A percentile compares a stretch with the other conserved stretches of the same genome.
Evolutionary conservation across 2,329 filamentous ascomycete species (phyloP).

Genomic region (Eutypella sp.): DNA sequence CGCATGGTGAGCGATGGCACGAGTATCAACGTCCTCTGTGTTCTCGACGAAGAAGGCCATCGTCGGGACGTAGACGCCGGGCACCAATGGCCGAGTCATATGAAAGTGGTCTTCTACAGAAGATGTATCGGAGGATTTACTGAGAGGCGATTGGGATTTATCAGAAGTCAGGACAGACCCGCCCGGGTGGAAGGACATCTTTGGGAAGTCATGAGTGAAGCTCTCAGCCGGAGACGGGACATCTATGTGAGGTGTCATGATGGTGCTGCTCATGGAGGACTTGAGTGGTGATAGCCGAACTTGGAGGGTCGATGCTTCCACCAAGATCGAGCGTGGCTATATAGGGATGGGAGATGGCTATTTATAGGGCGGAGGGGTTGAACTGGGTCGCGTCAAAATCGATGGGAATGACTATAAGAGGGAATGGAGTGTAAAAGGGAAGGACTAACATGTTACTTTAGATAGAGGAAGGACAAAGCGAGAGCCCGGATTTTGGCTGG

Average conservation of each 20-base stretch:
- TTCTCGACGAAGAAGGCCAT: slow-evolving; percentile 65
- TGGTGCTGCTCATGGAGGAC: neutral
- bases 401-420: neutral
- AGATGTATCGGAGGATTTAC: slow-evolving; percentile 25
- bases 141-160: slow-evolving; percentile 13
- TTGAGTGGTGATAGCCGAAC: too few relatives aligned
- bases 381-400: too few relatives aligned
- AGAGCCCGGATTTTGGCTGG: neutral
- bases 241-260: slow-evolving; percentile 34
- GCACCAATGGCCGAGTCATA: slow-evolving; percentile 33
- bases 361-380: too few relatives aligned
- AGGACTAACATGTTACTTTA: neutral
- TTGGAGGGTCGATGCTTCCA: too few relatives aligned
- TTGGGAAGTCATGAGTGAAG: slow-evolving; percentile 25
- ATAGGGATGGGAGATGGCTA: too few relatives aligned
- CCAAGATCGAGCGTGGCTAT: too few relatives aligned
- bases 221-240: slow-evolving; percentile 29
- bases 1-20: slow-evolving; percentile 55
- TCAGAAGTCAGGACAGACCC: slow-evolving; percentile 14
- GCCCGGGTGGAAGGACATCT: slow-evolving; percentile 19
- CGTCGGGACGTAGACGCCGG: slow-evolving; percentile 67
- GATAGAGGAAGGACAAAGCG: neutral
- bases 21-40: slow-evolving; percentile 62
- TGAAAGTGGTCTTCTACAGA: slow-evolving; percentile 21
- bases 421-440: too few relatives aligned